These are phyloP conservation scores for Apiospora saccharicola DNA, from an alignment of 2,329 filamentous ascomycete genomes.

Conservation along the genomic window DNA sequence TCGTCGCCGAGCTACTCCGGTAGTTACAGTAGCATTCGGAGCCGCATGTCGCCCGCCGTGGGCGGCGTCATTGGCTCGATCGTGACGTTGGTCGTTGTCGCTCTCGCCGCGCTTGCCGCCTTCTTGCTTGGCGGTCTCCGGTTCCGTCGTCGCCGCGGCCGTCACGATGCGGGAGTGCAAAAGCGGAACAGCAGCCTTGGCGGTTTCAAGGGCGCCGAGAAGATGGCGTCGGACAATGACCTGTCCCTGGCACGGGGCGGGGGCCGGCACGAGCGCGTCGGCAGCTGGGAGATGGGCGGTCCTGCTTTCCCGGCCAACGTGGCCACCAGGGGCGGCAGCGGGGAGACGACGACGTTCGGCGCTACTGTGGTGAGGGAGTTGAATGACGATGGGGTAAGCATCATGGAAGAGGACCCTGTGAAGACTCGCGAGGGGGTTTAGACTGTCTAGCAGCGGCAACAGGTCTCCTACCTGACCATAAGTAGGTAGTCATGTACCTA, in stretches of 20 bases:
- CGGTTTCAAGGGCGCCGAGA: conserved; percentile 55
- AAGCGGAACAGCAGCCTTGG: conserved; percentile 33
- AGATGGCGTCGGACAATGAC: conserved; percentile 53
- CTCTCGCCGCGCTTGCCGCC: conserved; percentile 30
- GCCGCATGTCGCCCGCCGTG: conserved; percentile 45
- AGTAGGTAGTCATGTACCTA: too few species aligned
- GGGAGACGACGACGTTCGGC: conserved; percentile 30
- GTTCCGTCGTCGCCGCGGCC: conserved; percentile 25
- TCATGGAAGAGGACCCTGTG: conserved; percentile 47
- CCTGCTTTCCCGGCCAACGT: conserved; percentile 24
- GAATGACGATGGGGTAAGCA: conserved; percentile 46
- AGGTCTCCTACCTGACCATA: neutral
- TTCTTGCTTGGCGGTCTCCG: conserved; percentile 43
- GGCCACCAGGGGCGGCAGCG: conserved; percentile 30
- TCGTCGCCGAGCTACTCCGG: neutral
- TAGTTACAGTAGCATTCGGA: neutral
- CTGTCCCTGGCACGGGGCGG: conserved; percentile 50
- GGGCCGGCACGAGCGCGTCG: conserved; percentile 52
- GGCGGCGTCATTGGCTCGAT: conserved; percentile 57
- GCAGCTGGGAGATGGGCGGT: conserved; percentile 57
- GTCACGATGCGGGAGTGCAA: neutral
- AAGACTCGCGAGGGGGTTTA: conserved; percentile 35
- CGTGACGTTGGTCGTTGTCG: conserved; percentile 46
- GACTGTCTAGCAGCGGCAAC: neutral
- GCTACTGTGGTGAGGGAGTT: conserved; percentile 28